A percentile compares a stretch with the other conserved stretches of the same genome.
These are phyloP conservation scores for Flaveria brownii DNA, from an alignment of 129 eudicot species.

Conservation along the genomic window DNA sequence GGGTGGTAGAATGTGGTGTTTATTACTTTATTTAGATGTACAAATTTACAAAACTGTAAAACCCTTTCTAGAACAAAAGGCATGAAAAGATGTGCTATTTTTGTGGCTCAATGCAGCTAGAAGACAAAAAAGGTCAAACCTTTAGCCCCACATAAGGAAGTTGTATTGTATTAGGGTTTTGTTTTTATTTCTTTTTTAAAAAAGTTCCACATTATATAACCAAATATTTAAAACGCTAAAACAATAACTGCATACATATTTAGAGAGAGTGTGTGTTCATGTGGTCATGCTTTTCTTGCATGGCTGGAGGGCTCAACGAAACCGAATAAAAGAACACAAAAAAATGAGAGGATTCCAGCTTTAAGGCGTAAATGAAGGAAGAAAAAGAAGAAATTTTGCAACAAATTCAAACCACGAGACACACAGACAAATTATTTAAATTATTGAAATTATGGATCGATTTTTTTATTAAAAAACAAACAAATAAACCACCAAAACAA, in stretches of 20 bases:
- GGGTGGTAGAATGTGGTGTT: background rate
- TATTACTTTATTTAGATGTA: background rate
- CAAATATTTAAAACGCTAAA: no score
- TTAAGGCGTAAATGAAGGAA: constrained; percentile 43
- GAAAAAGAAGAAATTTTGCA: constrained; percentile 29
- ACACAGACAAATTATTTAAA: constrained; percentile 24
- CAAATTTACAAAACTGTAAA: constrained; percentile 11
- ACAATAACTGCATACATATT: background rate
- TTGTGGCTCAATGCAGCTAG: constrained; percentile 34
- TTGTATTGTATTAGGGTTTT: background rate
- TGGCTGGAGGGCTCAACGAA: constrained; percentile 42
- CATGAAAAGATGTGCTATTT: constrained; percentile 8
- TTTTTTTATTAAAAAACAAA: constrained; percentile 28
- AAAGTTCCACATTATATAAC: no score
- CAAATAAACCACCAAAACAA: constrained; percentile 28
- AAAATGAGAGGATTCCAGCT: constrained; percentile 37
- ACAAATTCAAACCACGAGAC: constrained; percentile 40
- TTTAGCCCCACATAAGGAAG: background rate
- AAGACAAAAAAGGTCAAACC: constrained; percentile 11
- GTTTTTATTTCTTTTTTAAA: background rate
- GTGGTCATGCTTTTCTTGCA: constrained; percentile 29
- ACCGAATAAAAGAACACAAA: constrained; percentile 26
- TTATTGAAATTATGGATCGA: constrained; percentile 1
- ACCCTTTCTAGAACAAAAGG: constrained; percentile 16
- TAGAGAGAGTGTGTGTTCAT: background rate